Percentiles rank a stretch among this genome's conserved stretches.
Conservation (phyloP, 192 early-diverging fungal genomes). For the Geranomyces michiganensis region DNA sequence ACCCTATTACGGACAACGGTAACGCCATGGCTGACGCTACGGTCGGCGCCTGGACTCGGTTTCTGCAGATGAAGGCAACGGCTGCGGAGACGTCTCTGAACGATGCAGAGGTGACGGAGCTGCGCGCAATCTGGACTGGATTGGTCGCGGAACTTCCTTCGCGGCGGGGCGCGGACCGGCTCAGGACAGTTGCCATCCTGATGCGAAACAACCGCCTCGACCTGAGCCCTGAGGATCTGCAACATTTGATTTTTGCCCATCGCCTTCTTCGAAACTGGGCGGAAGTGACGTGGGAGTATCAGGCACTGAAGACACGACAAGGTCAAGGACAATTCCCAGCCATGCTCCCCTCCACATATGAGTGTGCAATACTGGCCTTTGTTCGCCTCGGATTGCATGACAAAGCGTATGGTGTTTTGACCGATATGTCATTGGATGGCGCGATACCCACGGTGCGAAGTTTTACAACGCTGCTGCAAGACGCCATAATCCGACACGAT, state of each 20-base stretch:
- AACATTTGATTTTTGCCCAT: not conserved
- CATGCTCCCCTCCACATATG: not conserved
- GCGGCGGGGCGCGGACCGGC: not conserved
- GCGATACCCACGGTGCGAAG: not conserved
- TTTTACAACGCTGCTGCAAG: not conserved
- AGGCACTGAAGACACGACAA: not conserved
- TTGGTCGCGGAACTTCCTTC: not conserved
- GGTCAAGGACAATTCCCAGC: not conserved
- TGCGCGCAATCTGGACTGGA: not conserved
- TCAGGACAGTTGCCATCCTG: constrained; percentile 9
- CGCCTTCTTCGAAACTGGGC: constrained; percentile 17
- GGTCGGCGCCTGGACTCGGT: not conserved
- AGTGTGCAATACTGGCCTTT: not conserved
- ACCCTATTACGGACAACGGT: not conserved
- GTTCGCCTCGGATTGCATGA: not conserved
- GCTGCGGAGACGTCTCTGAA: not conserved
- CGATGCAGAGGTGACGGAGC: not conserved
- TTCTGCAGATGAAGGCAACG: not conserved
- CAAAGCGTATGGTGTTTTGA: not conserved
- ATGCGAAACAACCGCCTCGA: not conserved
- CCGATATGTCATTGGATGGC: not conserved
- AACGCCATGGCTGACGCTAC: not conserved
- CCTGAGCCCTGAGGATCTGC: not conserved
- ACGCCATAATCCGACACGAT: not conserved
- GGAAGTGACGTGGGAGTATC: constrained; percentile 1